Conservation (phyloP, 2,329 filamentous ascomycete species). For the Beauveria sp. region DNA sequence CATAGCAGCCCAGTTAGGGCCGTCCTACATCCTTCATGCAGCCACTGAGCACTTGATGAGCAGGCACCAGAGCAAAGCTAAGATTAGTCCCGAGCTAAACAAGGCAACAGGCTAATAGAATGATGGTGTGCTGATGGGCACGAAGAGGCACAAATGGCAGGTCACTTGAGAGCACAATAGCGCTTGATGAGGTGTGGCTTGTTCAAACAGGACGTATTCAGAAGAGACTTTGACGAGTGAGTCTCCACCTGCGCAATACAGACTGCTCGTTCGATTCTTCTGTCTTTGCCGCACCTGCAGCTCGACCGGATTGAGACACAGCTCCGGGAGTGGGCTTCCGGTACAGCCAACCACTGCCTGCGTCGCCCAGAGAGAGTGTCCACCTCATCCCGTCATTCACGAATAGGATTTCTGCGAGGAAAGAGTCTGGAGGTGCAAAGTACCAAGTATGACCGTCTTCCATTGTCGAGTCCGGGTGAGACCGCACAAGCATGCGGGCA, state of each 20-base stretch:
- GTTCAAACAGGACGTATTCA: not conserved
- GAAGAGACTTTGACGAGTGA: not conserved
- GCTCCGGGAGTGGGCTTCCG: not conserved
- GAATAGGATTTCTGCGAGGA: not conserved
- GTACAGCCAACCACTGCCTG: not conserved
- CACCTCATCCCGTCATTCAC: not conserved
- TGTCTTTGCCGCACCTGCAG: constrained; percentile 1
- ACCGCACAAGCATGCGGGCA: not conserved
- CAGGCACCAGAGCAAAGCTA: not conserved
- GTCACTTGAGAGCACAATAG: too few species aligned
- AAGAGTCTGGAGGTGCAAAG: not conserved
- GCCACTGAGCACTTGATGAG: not conserved
- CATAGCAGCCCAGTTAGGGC: not conserved
- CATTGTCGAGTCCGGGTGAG: not conserved
- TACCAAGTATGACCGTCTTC: too few species aligned
- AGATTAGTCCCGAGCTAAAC: not conserved
- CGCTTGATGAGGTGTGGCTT: not conserved
- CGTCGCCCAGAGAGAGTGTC: not conserved
- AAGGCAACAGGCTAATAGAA: not conserved
- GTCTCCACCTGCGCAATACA: constrained; percentile 6
- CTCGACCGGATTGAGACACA: constrained; percentile 2
- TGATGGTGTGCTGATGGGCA: not conserved
- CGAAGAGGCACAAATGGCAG: too few species aligned
- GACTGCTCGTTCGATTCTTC: constrained; percentile 2
- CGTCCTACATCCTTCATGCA: constrained; percentile 1